Evolutionary conservation across 768 basidiomycete species (phyloP), one percentile per base, ranked within the genome.

Genomic region (Terana coerulea): DNA sequence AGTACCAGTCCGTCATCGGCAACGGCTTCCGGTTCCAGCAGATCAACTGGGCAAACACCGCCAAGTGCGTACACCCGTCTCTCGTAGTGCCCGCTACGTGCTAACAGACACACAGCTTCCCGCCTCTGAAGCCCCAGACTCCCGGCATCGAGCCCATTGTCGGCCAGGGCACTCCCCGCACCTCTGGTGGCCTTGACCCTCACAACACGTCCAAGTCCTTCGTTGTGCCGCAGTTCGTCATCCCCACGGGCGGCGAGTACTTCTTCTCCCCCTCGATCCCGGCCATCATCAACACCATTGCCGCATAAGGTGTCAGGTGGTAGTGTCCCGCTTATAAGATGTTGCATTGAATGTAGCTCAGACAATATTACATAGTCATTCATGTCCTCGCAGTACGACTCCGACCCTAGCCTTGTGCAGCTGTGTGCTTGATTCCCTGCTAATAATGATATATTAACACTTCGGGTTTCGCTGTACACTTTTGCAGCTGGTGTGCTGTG

Each of bases 111-210:
- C 3, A 25, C 48, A 54, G 64, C 10, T 49, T 61, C 64, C 68
- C 61, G 34, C 61, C 51, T 45, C 51, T 52, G 34, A 61, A 51
- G 47, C 60, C 29, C 28, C 31, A 47, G 53, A 56, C 63, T 24
- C 64, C 60, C 11, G 78, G 80, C 5, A 66, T 77, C 52, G 79
- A 80, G 55, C 74, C 78, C 28, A 67, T 78, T 43, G 75, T 76
- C 45, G 76, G 76, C 3, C 64, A 64, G 44, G 42, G 39, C 3
- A 15, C 54, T 10, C 26, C 50, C 12, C 62, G 62, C 30, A 52
- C 56, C 11, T 29, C 63, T 5, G 22, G 41, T 3, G 65, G 65
- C 15, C 53, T 59, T 15, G 52, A 67, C 50, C 65, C 64, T 2
- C 48, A 51, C 31, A 47, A 55, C 29, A 57, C 51, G 40, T 35